Evolutionary conservation across 176 grass and related monocot genomes (phyloP).

Genomic region (Urochloa ruziziensis): DNA sequence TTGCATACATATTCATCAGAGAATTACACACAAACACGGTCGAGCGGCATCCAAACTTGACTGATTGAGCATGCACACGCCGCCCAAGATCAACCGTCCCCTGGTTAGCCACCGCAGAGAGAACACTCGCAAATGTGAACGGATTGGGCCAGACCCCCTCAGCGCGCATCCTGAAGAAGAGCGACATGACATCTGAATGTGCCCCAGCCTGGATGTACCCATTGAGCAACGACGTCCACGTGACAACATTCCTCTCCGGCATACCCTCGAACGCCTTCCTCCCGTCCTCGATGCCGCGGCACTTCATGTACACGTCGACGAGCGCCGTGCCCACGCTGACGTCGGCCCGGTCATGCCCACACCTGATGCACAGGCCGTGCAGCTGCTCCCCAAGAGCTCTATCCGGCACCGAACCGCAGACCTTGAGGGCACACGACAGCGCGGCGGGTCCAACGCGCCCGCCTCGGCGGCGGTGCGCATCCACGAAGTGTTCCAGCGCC

Average conservation of each 20-base stretch:
- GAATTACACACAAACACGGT: constrained; percentile 46
- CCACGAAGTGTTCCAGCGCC: constrained; percentile 34
- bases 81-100: constrained; percentile 19
- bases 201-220: constrained; percentile 14
- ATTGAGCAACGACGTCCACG: constrained; percentile 49
- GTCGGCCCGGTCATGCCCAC: constrained; percentile 13
- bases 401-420: constrained; percentile 21
- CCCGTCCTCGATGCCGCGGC: background rate
- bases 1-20: constrained; percentile 71
- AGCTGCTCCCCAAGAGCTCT: constrained; percentile 43
- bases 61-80: constrained; percentile 36
- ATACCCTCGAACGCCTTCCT: constrained; percentile 45
- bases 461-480: background rate
- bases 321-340: constrained; percentile 42
- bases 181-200: background rate
- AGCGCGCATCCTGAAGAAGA: constrained; percentile 57
- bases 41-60: constrained; percentile 49
- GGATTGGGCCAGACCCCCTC: constrained; percentile 39
- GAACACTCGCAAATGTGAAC: constrained; percentile 36
- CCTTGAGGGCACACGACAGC: constrained; percentile 35
- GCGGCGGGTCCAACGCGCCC: background rate
- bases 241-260: constrained; percentile 40
- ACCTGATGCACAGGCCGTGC: constrained; percentile 48
- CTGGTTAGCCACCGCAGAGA: constrained; percentile 39
- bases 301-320: constrained; percentile 57